Conservation (phyloP, 495 filamentous ascomycete genomes). For the Corynascus novoguineensis region DNA sequence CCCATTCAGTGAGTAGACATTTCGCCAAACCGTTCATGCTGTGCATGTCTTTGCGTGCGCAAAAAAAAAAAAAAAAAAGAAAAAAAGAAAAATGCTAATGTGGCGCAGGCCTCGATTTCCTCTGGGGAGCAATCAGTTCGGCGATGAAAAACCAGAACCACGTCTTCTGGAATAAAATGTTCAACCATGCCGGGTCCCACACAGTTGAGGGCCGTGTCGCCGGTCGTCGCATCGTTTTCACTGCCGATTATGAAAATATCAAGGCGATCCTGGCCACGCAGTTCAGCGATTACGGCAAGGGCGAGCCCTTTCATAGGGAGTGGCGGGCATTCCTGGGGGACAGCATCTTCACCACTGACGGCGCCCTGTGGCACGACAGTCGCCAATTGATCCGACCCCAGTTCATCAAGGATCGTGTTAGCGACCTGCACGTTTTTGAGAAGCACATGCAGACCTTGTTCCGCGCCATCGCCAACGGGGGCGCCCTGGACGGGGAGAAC, state of each 20-base stretch:
- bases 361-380: slow-evolving; percentile 64
- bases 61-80: no score
- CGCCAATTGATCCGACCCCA: slow-evolving; percentile 77
- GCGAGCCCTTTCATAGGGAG: slow-evolving; percentile 59
- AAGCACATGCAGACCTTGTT: slow-evolving; percentile 63
- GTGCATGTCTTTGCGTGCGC: not conserved
- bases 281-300: slow-evolving; percentile 69
- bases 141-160: slow-evolving; percentile 50
- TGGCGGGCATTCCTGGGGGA: slow-evolving; percentile 73
- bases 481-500: slow-evolving; percentile 39
- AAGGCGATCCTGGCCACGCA: slow-evolving; percentile 78
- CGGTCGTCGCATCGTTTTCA: slow-evolving; percentile 56
- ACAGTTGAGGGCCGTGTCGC: slow-evolving; percentile 59
- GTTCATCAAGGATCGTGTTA: slow-evolving; percentile 75
- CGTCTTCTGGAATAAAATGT: slow-evolving; percentile 53
- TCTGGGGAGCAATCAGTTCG: slow-evolving; percentile 48
- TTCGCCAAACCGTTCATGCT: not conserved
- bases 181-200: slow-evolving; percentile 33
- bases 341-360: slow-evolving; percentile 75
- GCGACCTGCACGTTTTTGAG: slow-evolving; percentile 76
- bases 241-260: slow-evolving; percentile 76
- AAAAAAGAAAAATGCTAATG: not conserved
- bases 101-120: slow-evolving; percentile 54
- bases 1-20: slow-evolving; percentile 28
- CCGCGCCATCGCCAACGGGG: slow-evolving; percentile 52